Base-by-base conservation (phyloP, 345 rosid genomes). In the Physaria fendleri region DNA sequence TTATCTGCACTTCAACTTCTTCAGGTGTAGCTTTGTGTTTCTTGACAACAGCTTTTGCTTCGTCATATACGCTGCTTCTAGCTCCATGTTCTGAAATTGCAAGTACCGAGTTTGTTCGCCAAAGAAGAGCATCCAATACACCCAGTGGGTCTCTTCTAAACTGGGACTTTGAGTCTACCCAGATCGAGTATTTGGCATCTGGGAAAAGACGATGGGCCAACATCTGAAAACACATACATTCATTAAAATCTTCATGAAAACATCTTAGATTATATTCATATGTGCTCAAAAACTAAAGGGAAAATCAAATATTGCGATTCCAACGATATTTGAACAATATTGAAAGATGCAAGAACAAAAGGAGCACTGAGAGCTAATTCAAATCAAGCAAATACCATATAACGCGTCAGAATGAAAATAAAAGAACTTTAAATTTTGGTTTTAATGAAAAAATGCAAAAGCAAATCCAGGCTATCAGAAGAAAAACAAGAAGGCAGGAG, bases 131-230 rank as follows among this genome's bases (percentile, higher is more conserved):
- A 59, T 92, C 96, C 49, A 88, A 30, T 30, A 88, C 96, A 39
- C 95, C 96, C 8, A 92, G 62, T 62, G 98, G 96, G 30, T 92
- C 98, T 71, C 96, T 92, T 63, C 98, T 81, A 53, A 92, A 88
- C 73, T 92, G 96, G 59, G 96, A 88, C 74, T 92, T 92, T 4
- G 98, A 92, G 66, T 92, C 98, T 28, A 92, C 98, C 98, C 98
- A 92, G 43, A 92, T 77, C 14, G 98, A 88, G 68, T 82, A 88
- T 77, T 78, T 82, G 5, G 92, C 79, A 5, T 64, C 56, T 25
- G 96, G 85, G 79, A 92, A 88, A 50, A 92, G 95, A 4, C n/a
- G 95, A 74, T 92, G 98, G 0, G 81, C 78, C 82, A 92, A 67
- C 98, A 92, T 92, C 98, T 92, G 76, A 68, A 7, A 50, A 58